phyloP scores from a whole-genome alignment of 768 basidiomycete species.

The Suillus variegatus region DNA sequence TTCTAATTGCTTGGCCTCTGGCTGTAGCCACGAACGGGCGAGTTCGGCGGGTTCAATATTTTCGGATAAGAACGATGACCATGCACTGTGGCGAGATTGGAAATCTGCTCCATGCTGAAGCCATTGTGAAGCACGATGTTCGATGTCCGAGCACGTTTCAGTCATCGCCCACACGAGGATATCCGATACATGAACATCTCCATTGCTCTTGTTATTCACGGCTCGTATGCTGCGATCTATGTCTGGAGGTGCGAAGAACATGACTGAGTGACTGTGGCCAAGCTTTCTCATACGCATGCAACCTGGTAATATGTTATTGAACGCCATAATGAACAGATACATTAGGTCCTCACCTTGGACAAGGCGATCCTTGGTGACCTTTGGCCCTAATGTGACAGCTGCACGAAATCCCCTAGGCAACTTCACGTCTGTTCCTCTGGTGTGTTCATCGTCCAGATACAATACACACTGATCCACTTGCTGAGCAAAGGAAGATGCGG shows the following conservation, averaged over 20 bases:
- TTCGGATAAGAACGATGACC: slow-evolving; percentile 16
- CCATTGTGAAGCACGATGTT: slow-evolving; percentile 42
- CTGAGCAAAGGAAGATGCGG: slow-evolving; percentile 40
- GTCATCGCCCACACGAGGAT: slow-evolving; percentile 47
- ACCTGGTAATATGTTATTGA: slow-evolving; percentile 31
- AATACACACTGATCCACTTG: slow-evolving; percentile 42
- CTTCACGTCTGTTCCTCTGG: slow-evolving; percentile 51
- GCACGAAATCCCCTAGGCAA: slow-evolving; percentile 43
- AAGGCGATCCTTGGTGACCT: slow-evolving; percentile 52
- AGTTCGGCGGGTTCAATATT: slow-evolving; percentile 7
- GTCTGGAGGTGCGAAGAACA: slow-evolving; percentile 50
- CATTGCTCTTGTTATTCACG: slow-evolving; percentile 16
- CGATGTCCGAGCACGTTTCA: slow-evolving; percentile 43
- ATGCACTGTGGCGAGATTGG: slow-evolving; percentile 24
- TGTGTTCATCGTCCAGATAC: slow-evolving; percentile 56
- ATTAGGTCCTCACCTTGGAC: slow-evolving; percentile 42
- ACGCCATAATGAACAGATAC: not conserved
- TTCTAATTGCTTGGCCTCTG: slow-evolving; percentile 38
- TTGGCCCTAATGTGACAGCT: slow-evolving; percentile 51
- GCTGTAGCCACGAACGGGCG: slow-evolving; percentile 38
- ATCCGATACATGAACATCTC: slow-evolving; percentile 27
- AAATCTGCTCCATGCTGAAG: slow-evolving; percentile 42
- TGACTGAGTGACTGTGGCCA: slow-evolving; percentile 46
- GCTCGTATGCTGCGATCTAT: slow-evolving; percentile 40
- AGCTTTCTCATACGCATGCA: slow-evolving; percentile 58